phyloP scores from a whole-genome alignment of 352 stramenopile species.

The Globisporangium nodosum region DNA sequence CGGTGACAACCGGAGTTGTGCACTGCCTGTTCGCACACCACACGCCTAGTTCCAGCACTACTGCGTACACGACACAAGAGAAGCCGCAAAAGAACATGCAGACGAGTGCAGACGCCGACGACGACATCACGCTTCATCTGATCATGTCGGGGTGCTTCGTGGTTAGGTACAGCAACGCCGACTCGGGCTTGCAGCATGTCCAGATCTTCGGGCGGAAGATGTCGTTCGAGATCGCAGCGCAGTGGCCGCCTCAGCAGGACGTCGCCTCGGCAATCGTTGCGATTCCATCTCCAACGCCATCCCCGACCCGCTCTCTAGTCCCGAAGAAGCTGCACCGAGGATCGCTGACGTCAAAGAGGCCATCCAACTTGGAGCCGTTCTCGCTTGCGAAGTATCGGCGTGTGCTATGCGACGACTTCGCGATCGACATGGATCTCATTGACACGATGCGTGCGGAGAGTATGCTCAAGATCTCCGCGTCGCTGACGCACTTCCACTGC shows the following conservation, averaged over 20 bases:
- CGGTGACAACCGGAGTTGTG: constrained; percentile 56
- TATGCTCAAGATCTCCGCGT: constrained; percentile 43
- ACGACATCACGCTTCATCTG: constrained; percentile 30
- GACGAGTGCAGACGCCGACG: neutral
- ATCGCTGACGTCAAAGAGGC: neutral
- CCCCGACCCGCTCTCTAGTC: constrained; percentile 16
- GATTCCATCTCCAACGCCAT: constrained; percentile 15
- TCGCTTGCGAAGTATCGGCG: constrained; percentile 33
- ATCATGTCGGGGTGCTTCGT: constrained; percentile 58
- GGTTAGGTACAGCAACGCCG: constrained; percentile 36
- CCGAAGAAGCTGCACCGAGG: neutral
- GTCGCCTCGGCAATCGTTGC: constrained; percentile 6
- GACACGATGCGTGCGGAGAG: constrained; percentile 38
- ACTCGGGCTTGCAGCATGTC: constrained; percentile 36
- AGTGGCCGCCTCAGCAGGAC: constrained; percentile 40
- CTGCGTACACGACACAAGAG: neutral
- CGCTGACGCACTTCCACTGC: constrained; percentile 62
- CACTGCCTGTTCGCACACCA: constrained; percentile 55
- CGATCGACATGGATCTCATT: constrained; percentile 57
- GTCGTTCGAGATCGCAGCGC: constrained; percentile 48
- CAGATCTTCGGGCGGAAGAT: constrained; percentile 71
- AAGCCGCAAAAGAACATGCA: neutral
- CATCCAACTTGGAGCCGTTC: neutral
- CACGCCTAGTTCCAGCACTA: constrained; percentile 6
- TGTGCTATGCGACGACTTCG: constrained; percentile 70